phyloP scores from a whole-genome alignment of 1,284 basidiomycete genomes.

The Ceratobasidium sp. region DNA sequence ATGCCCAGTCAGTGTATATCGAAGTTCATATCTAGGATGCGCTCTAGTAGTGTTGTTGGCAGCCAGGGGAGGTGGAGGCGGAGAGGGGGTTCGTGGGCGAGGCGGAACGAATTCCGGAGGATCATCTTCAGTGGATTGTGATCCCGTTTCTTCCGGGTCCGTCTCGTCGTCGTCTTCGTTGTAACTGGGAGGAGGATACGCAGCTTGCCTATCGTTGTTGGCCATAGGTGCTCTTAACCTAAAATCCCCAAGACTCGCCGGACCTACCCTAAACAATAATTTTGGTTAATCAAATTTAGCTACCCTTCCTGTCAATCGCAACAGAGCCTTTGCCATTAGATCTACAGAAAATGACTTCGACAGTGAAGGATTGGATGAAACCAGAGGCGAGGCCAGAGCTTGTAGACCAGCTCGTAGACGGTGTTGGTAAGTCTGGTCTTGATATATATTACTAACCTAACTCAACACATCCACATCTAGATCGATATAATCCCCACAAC shows the following conservation, averaged over 20 bases:
- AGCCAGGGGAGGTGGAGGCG: conserved; percentile 43
- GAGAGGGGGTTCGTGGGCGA: conserved; percentile 53
- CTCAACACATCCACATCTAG: conserved; percentile 60
- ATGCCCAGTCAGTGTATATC: conserved; percentile 77
- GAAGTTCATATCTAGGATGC: conserved; percentile 74
- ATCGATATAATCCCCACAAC: conserved; percentile 97
- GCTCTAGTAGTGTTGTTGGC: conserved; percentile 54
- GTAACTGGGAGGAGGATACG: conserved; percentile 30
- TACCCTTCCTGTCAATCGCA: background rate
- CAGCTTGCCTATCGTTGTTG: conserved; percentile 42
- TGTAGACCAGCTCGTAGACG: conserved; percentile 91
- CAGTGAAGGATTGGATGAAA: conserved; percentile 56
- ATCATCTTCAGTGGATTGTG: conserved; percentile 86
- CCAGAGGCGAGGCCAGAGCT: conserved; percentile 84
- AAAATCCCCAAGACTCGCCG: background rate
- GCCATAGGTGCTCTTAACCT: conserved; percentile 18
- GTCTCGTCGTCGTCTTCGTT: conserved; percentile 45
- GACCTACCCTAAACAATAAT: conserved; percentile 40
- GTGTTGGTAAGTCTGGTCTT: conserved; percentile 78
- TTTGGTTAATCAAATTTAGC: conserved; percentile 22
- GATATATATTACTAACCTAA: conserved; percentile 9
- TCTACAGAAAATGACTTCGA: conserved; percentile 41
- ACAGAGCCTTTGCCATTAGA: background rate
- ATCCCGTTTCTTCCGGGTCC: conserved; percentile 77
- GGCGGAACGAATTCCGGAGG: conserved; percentile 71